phyloP scores from a whole-genome alignment of 2,329 filamentous ascomycete genomes.

The Paraphoma sp. region DNA sequence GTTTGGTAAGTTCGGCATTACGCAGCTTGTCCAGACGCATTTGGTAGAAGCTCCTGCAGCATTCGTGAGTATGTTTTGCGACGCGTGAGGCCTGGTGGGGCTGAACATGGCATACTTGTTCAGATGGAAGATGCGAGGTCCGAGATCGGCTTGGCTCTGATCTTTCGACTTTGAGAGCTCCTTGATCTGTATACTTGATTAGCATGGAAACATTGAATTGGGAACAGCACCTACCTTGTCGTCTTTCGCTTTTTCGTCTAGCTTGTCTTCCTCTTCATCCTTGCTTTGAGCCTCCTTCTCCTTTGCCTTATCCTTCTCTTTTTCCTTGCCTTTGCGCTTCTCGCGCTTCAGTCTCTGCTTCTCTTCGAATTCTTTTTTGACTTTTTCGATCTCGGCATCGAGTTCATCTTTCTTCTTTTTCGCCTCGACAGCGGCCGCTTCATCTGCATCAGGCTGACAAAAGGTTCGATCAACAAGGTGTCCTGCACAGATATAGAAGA shows the following conservation, averaged over 20 bases:
- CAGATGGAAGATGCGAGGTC: slow-evolving; percentile 81
- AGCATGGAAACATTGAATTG: background rate
- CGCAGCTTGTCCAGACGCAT: slow-evolving; percentile 81
- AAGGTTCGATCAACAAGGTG: slow-evolving; percentile 87
- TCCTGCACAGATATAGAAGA: slow-evolving; percentile 86
- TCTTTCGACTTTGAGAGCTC: slow-evolving; percentile 57
- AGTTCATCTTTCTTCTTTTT: slow-evolving; percentile 61
- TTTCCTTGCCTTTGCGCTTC: slow-evolving; percentile 53
- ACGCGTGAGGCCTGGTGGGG: background rate
- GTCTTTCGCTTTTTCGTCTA: slow-evolving; percentile 70
- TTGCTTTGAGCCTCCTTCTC: slow-evolving; percentile 61
- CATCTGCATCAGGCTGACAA: slow-evolving; percentile 73
- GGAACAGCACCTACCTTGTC: slow-evolving; percentile 55
- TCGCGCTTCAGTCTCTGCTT: slow-evolving; percentile 65
- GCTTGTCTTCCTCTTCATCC: slow-evolving; percentile 67
- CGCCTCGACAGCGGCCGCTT: slow-evolving; percentile 64
- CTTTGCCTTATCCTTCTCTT: slow-evolving; percentile 68
- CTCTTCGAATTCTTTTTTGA: slow-evolving; percentile 59
- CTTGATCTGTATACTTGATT: slow-evolving; percentile 47
- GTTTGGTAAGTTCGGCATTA: slow-evolving; percentile 78
- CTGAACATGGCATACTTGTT: slow-evolving; percentile 66
- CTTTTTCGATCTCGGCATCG: slow-evolving; percentile 55
- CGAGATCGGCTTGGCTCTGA: slow-evolving; percentile 62
- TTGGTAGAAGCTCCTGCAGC: slow-evolving; percentile 78
- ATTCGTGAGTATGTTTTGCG: background rate